Percentiles rank a stretch among this genome's conserved stretches.
Conservation (phyloP, 2,329 filamentous ascomycete genomes). For the Arthrobotrys sinensis region DNA sequence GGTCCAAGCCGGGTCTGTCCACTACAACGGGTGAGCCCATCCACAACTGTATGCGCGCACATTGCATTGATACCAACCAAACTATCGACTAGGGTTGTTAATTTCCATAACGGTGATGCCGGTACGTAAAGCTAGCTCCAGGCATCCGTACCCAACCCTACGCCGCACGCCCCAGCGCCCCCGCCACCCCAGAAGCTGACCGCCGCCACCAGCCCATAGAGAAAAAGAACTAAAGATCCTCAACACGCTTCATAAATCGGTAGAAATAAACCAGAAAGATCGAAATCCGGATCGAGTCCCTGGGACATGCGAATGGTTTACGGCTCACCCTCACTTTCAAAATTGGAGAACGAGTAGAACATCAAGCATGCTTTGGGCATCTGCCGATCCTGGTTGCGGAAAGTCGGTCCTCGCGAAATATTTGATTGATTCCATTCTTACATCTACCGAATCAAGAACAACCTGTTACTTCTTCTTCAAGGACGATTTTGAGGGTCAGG, state of each 20-base stretch:
- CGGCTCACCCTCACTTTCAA: constrained; percentile 5
- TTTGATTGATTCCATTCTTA: constrained; percentile 67
- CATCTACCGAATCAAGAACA: constrained; percentile 55
- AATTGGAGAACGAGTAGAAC: constrained; percentile 1
- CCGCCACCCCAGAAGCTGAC: not conserved
- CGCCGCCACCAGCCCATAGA: no score
- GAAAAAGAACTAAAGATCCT: not conserved
- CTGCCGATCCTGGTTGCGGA: constrained; percentile 69
- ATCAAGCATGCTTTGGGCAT: constrained; percentile 66
- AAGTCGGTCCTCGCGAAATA: constrained; percentile 70
- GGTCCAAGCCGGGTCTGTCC: not conserved
- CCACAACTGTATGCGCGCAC: not conserved
- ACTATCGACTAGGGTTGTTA: not conserved
- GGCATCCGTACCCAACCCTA: no score
- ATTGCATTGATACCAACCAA: not conserved
- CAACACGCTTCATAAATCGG: not conserved
- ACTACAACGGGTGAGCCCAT: not conserved
- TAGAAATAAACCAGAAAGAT: constrained; percentile 22
- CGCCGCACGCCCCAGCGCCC: no score
- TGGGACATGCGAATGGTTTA: constrained; percentile 48
- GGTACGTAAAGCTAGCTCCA: no score
- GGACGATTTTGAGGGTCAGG: constrained; percentile 63
- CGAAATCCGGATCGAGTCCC: constrained; percentile 39
- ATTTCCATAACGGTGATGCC: not conserved
- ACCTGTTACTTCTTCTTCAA: constrained; percentile 70